A percentile compares a stretch with the other conserved stretches of the same genome.
Evolutionary conservation across 2,329 filamentous ascomycete species (phyloP).

Genomic region (Fusarium temperatum): DNA sequence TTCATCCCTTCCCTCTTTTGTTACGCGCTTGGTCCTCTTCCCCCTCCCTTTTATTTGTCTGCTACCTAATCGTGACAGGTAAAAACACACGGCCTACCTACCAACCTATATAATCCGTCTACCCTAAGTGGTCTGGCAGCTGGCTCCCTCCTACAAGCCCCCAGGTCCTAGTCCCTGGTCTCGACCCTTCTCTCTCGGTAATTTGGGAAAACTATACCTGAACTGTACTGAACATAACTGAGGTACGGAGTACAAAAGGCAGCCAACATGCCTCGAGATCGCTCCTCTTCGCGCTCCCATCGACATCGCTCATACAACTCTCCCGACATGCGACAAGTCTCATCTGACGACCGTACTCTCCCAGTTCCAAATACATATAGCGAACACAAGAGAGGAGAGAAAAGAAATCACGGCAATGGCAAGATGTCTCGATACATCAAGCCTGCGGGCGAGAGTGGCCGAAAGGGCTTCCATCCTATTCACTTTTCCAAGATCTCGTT

Average conservation of each 20-base stretch:
- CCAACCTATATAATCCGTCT: background rate
- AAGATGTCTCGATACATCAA: conserved; percentile 34
- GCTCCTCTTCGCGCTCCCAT: conserved; percentile 30
- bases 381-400: conserved; percentile 18
- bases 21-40: background rate
- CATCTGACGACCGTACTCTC: conserved; percentile 27
- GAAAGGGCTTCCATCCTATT: conserved; percentile 54
- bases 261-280: conserved; percentile 25
- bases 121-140: background rate
- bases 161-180: background rate
- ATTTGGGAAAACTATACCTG: background rate
- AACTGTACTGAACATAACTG: background rate
- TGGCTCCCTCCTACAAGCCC: background rate
- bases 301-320: conserved; percentile 24
- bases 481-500: conserved; percentile 56
- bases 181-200: background rate
- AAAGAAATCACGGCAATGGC: conserved; percentile 1
- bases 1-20: background rate
- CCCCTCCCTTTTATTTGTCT: background rate
- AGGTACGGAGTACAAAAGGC: background rate
- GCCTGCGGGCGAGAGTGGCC: conserved; percentile 55
- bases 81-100: background rate
- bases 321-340: conserved; percentile 13
- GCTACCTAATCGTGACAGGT: background rate
- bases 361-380: conserved; percentile 43